Evolutionary conservation across 2,329 filamentous ascomycete genomes (phyloP), one percentile per base, ranked within the genome.

Genomic region (Fusarium sp.): DNA sequence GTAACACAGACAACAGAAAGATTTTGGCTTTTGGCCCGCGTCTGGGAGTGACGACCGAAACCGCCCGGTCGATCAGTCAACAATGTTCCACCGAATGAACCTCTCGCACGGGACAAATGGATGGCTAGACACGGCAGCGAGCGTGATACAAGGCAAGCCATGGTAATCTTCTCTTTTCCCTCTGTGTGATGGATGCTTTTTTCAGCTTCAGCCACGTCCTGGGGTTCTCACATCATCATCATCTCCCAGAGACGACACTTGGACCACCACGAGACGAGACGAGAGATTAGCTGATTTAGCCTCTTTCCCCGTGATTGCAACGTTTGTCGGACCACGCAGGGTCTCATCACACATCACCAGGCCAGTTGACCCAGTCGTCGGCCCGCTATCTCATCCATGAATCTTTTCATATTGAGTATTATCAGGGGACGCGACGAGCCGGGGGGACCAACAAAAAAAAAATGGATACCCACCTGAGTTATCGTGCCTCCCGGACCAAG

Each of bases 301-400:
- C 70, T 71, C 67, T 54, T 54, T 71, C n/a, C 32, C 52, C 52
- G 30, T 56, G 30, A 35, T 34, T 43, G 54, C n/a, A 68, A 58
- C 67, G 58, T 61, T 71, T 45, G 45, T 35, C 23, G 63, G 25
- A 66, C 66, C 62, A 64, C 56, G 39, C 39, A 74, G 67, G 71
- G 71, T 58, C 71, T 50, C 63, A 61, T 23, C 61, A n/a, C 37
- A 43, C 39, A 43, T 43, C 39, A 64, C 50, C 48, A 37, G 45
- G 30, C 37, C 37, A 65, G 41, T 39, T 20, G 27, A 32, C 30
- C 50, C 20, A 32, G 11, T 27, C 23, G 6, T 23, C 30, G 30
- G 25, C 32, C 35, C 20, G 30, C 54, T 25, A 34, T 32, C 45
- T 35, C 45, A 18, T 35, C 25, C 32, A 32, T 34, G 25, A 5